phyloP scores from a whole-genome alignment of 768 basidiomycete species.

The Mycena leptocephala region DNA sequence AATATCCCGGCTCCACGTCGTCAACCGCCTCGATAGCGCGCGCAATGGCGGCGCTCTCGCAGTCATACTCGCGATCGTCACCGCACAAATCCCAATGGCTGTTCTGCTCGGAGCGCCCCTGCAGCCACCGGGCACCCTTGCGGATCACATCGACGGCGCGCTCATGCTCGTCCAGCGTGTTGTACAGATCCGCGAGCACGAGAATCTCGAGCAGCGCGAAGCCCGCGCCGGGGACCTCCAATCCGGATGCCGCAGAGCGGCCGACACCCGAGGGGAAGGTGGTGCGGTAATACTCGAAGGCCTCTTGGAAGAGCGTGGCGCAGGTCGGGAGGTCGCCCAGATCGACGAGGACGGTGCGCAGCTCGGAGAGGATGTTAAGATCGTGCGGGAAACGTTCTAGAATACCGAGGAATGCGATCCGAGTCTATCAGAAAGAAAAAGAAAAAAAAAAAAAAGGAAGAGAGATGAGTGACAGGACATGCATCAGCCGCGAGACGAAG shows the following conservation, averaged over 20 bases:
- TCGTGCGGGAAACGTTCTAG: constrained; percentile 87
- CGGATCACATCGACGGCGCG: constrained; percentile 80
- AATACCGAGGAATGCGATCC: constrained; percentile 77
- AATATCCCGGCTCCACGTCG: constrained; percentile 70
- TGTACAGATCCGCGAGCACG: constrained; percentile 88
- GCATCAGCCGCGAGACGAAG: too few species aligned
- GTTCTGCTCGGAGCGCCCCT: constrained; percentile 81
- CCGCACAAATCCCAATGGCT: constrained; percentile 86
- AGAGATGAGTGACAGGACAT: neutral
- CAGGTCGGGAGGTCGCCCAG: constrained; percentile 78
- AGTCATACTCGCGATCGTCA: constrained; percentile 94
- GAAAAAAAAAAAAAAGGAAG: neutral
- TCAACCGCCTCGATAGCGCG: constrained; percentile 48
- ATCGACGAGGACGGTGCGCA: constrained; percentile 85
- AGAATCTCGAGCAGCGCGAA: constrained; percentile 83
- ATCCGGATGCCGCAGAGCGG: constrained; percentile 42
- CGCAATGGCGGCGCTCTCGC: constrained; percentile 46
- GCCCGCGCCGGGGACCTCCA: constrained; percentile 59
- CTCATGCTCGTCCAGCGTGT: constrained; percentile 78
- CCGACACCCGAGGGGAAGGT: constrained; percentile 62
- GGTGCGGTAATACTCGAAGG: constrained; percentile 79
- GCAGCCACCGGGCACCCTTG: constrained; percentile 91
- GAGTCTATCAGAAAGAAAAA: constrained; percentile 58
- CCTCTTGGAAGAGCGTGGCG: constrained; percentile 77
- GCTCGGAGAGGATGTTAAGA: constrained; percentile 82